Evolutionary conservation across 257 asterid genomes (phyloP).

Genomic region (Thymus mandschuricus): DNA sequence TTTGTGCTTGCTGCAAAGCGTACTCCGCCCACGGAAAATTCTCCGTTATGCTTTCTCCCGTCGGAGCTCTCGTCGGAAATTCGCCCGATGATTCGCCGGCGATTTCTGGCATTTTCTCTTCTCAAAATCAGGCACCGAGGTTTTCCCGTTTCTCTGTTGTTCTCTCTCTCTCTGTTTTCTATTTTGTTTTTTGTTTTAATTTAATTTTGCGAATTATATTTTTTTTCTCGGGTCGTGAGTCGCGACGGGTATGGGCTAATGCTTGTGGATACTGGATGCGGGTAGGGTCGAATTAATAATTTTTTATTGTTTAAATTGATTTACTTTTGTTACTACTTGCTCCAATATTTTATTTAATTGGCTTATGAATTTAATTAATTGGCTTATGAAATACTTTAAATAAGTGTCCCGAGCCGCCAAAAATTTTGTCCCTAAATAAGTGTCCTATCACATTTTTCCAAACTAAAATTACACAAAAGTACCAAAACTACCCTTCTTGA

Average conservation of each 20-base stretch:
- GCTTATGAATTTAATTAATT: no score
- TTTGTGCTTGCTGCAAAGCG: conserved; percentile 71
- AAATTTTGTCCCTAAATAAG: no score
- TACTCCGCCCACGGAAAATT: conserved; percentile 64
- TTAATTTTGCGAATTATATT: neutral
- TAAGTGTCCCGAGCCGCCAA: no score
- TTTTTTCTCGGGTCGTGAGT: conserved; percentile 8
- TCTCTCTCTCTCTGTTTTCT: neutral
- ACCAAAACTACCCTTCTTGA: no score
- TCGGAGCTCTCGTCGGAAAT: conserved; percentile 30
- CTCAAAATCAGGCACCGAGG: conserved; percentile 20
- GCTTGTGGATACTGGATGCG: neutral
- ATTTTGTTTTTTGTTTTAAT: no score
- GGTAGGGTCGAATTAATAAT: neutral
- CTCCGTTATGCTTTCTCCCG: conserved; percentile 22
- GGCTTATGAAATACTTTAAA: no score
- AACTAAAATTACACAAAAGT: no score
- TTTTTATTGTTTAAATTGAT: no score
- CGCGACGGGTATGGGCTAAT: neutral
- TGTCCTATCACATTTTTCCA: no score
- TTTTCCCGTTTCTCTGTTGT: neutral
- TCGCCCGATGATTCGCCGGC: conserved; percentile 56
- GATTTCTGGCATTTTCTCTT: conserved; percentile 44
- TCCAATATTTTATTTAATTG: no score
- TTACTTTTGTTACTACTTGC: no score